Evolutionary conservation across 2,329 filamentous ascomycete species (phyloP).

Genomic region (Nothophoma quercina): DNA sequence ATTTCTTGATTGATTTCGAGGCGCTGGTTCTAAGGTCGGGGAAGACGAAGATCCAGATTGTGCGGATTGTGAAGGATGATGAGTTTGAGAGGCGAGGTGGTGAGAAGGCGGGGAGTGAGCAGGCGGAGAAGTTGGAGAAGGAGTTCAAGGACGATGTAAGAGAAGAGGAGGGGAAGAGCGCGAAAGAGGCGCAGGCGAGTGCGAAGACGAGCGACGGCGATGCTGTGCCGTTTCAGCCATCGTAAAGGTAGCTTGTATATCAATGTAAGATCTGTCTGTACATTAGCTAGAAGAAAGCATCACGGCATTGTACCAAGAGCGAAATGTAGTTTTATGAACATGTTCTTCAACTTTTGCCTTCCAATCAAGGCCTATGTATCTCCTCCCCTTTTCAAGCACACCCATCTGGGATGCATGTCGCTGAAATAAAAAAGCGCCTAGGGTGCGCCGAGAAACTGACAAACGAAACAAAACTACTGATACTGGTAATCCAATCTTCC

Average conservation of each 20-base stretch:
- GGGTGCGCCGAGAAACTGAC: slow-evolving; percentile 1
- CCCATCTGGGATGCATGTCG: too few species aligned
- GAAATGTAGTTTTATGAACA: slow-evolving; percentile 5
- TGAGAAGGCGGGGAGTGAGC: not conserved
- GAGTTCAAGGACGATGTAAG: not conserved
- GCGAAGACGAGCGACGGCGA: slow-evolving; percentile 4
- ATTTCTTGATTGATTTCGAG: slow-evolving; percentile 65
- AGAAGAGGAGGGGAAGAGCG: not conserved
- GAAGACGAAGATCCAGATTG: slow-evolving; percentile 67
- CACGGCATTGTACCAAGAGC: not conserved
- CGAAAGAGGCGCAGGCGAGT: not conserved
- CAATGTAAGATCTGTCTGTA: not conserved
- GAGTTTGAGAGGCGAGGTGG: slow-evolving; percentile 56
- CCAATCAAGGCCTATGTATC: not conserved
- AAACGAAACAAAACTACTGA: slow-evolving; percentile 8
- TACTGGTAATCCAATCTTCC: slow-evolving; percentile 1
- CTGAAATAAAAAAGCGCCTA: slow-evolving; percentile 2
- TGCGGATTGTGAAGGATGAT: slow-evolving; percentile 63
- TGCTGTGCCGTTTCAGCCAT: slow-evolving; percentile 8
- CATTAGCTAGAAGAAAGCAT: not conserved
- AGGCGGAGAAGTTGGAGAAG: slow-evolving; percentile 5
- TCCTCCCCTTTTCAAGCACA: not conserved
- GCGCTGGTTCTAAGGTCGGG: slow-evolving; percentile 64
- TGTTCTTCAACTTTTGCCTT: slow-evolving; percentile 5
- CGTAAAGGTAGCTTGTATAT: not conserved